A percentile compares a stretch with the other conserved stretches of the same genome.
Evolutionary conservation across 805 yeast genomes (phyloP).

Genomic region (Nakazawaea laoshanensis): DNA sequence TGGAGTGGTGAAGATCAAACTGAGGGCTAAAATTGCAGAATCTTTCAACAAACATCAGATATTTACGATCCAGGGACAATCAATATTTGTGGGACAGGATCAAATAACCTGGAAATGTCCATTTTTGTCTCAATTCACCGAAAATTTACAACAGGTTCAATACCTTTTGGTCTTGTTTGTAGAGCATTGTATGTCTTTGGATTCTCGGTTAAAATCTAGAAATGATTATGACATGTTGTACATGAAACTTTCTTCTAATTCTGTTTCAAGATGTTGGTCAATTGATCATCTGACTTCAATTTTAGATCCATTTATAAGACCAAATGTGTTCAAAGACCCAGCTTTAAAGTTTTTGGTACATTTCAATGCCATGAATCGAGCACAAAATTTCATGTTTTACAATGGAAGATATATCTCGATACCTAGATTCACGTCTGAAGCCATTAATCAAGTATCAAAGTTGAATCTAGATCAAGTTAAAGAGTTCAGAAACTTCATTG

Average conservation of each 20-base stretch:
- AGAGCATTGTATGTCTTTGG: slow-evolving; percentile 12
- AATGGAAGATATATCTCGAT: not conserved
- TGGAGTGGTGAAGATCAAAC: slow-evolving; percentile 29
- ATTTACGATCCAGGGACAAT: slow-evolving; percentile 24
- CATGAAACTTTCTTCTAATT: slow-evolving; percentile 5
- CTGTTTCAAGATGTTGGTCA: not conserved
- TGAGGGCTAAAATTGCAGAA: slow-evolving; percentile 24
- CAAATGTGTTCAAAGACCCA: not conserved
- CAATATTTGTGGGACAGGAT: too few species aligned
- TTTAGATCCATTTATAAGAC: not conserved
- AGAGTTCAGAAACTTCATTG: slow-evolving; percentile 17
- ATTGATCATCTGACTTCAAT: not conserved
- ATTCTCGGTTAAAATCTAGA: slow-evolving; percentile 8
- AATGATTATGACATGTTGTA: slow-evolving; percentile 1
- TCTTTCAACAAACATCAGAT: slow-evolving; percentile 21
- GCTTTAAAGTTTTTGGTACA: slow-evolving; percentile 2
- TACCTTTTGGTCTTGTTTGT: slow-evolving; percentile 21
- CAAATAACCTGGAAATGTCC: too few species aligned
- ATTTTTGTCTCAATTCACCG: too few species aligned
- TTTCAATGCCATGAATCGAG: slow-evolving; percentile 3
- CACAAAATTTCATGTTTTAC: not conserved
- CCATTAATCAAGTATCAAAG: not conserved
- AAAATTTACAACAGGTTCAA: slow-evolving; percentile 18
- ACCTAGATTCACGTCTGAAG: slow-evolving; percentile 5
- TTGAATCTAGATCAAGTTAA: slow-evolving; percentile 12